These are phyloP conservation scores for Xylaria sp. DNA, from an alignment of 2,329 filamentous ascomycete species.

Conservation along the genomic window DNA sequence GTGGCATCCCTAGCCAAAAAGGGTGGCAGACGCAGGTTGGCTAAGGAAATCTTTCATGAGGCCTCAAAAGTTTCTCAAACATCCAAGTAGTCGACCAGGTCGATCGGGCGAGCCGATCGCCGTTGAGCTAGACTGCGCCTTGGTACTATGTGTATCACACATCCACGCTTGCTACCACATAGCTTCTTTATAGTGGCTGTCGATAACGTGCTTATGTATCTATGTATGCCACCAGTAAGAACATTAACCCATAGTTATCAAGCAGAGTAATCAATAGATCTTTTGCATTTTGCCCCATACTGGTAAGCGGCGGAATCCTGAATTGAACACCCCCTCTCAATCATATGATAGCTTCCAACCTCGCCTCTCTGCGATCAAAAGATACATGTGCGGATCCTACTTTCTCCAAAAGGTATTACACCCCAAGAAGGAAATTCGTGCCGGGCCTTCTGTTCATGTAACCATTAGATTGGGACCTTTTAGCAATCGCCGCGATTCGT, in stretches of 20 bases:
- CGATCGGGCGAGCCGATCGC: not conserved
- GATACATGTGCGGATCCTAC: not conserved
- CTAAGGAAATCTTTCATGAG: not conserved
- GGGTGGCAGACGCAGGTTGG: no score
- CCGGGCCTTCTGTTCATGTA: constrained; percentile 9
- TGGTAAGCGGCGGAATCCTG: not conserved
- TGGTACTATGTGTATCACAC: constrained; percentile 2
- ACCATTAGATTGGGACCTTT: not conserved
- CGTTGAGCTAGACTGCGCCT: constrained; percentile 15
- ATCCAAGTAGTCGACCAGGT: not conserved
- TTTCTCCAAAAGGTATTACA: not conserved
- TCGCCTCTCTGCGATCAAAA: not conserved
- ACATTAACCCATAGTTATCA: constrained; percentile 7
- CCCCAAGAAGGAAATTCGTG: not conserved
- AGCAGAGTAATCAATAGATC: constrained; percentile 7
- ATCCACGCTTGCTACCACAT: not conserved
- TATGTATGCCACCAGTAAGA: constrained; percentile 4
- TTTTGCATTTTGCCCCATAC: constrained; percentile 6
- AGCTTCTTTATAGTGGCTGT: not conserved
- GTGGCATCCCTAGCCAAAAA: no score
- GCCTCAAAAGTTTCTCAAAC: constrained; percentile 7
- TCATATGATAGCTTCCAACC: constrained; percentile 8
- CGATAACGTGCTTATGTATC: constrained; percentile 22
- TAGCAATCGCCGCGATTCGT: constrained; percentile 3
- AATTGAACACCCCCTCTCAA: not conserved